Evolutionary conservation across 2,329 filamentous ascomycete species (phyloP).

Genomic region (Thermothelomyces thermophilus): DNA sequence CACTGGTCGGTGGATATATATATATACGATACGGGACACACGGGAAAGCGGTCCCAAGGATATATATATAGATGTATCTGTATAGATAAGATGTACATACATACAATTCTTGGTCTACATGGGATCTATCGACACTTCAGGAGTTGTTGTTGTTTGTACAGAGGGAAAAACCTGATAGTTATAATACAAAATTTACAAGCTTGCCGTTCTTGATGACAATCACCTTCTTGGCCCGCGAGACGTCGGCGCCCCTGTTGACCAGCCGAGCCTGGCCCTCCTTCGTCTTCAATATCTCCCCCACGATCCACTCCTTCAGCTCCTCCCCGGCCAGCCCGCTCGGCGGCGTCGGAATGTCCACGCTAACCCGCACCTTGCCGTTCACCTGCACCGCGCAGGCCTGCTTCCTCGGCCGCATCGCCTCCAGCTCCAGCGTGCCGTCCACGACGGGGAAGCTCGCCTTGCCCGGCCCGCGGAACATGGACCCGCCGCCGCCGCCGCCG

Average conservation of each 20-base stretch:
- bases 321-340: slow-evolving; percentile 36
- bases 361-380: slow-evolving; percentile 70
- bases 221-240: slow-evolving; percentile 52
- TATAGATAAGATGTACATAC: no score
- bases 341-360: slow-evolving; percentile 55
- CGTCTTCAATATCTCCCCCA: slow-evolving; percentile 53
- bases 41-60: no score
- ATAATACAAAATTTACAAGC: slow-evolving; percentile 68
- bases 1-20: neutral
- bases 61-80: no score
- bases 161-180: slow-evolving; percentile 8
- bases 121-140: neutral
- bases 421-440: slow-evolving; percentile 43
- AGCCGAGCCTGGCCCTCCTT: slow-evolving; percentile 54
- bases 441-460: slow-evolving; percentile 51
- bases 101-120: no score
- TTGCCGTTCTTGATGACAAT: slow-evolving; percentile 61
- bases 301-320: slow-evolving; percentile 53
- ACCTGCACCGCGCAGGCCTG: slow-evolving; percentile 64
- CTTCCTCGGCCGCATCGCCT: slow-evolving; percentile 43
- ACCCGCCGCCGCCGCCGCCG: slow-evolving; percentile 22
- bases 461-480: slow-evolving; percentile 34
- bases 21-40: no score
- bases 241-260: slow-evolving; percentile 37
- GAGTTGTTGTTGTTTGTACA: neutral